phyloP scores from a whole-genome alignment of 164 flowering plant species.

The Nelumbo lutea region DNA sequence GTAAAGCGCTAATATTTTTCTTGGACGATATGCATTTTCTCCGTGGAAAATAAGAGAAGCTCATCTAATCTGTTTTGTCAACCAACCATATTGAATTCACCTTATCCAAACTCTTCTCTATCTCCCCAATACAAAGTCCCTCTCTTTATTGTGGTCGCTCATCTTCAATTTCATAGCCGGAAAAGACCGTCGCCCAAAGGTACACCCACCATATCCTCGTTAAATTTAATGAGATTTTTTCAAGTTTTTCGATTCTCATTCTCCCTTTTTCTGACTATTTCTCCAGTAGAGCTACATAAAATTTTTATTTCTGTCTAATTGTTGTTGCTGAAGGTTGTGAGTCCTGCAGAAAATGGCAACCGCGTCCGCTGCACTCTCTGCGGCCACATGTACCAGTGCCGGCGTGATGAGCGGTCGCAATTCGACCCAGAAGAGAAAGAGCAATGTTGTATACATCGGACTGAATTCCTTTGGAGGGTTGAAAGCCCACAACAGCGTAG shows the following conservation, averaged over 20 bases:
- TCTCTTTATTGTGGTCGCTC: constrained; percentile 11
- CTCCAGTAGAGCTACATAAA: neutral
- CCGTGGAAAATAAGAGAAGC: neutral
- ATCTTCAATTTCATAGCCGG: constrained; percentile 1
- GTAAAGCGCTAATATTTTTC: neutral
- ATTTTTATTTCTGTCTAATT: neutral
- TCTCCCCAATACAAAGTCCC: constrained; percentile 17
- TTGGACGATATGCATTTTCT: constrained; percentile 1
- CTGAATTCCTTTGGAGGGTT: constrained; percentile 67
- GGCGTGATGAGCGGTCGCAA: constrained; percentile 9
- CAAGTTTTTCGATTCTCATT: neutral
- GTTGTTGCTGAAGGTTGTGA: constrained; percentile 6
- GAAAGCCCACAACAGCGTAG: constrained; percentile 50
- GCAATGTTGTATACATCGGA: constrained; percentile 33
- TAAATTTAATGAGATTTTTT: neutral
- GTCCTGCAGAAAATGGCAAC: constrained; percentile 30
- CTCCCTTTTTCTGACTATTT: neutral
- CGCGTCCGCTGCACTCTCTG: constrained; percentile 32
- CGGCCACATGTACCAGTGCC: constrained; percentile 13
- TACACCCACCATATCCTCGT: neutral
- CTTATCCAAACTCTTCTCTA: constrained; percentile 31
- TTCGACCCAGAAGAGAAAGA: constrained; percentile 18
- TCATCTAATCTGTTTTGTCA: constrained; percentile 16
- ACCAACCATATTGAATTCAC: constrained; percentile 30
- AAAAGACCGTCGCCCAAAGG: constrained; percentile 7